Conservation (phyloP, 345 rosid species). For the Geranium rotundifolium region DNA sequence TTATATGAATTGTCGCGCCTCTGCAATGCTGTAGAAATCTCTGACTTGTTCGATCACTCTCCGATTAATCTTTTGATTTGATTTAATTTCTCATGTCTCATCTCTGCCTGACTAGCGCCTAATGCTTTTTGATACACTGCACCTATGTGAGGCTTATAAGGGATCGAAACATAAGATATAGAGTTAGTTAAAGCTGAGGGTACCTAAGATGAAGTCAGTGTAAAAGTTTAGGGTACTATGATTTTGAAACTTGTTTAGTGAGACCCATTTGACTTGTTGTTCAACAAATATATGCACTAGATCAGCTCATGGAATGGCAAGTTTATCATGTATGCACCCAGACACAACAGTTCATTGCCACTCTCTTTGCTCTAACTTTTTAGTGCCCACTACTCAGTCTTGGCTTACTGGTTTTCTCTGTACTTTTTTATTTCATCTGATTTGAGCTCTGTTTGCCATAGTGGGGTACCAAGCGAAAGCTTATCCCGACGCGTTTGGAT, state of each 20-base stretch:
- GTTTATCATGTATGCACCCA: no score
- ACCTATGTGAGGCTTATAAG: not conserved
- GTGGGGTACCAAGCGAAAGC: slow-evolving; percentile 46
- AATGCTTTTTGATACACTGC: no score
- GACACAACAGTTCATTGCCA: no score
- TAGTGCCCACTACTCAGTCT: no score
- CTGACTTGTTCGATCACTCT: not conserved
- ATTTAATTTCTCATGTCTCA: not conserved
- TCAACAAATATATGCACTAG: no score
- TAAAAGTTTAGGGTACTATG: not conserved
- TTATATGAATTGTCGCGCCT: no score
- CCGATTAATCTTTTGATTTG: not conserved
- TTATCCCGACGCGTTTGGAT: slow-evolving; percentile 20
- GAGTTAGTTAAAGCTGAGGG: not conserved
- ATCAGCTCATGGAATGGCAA: no score
- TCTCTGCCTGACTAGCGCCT: no score
- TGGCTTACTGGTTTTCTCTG: not conserved
- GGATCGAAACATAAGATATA: not conserved
- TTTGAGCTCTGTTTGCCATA: slow-evolving; percentile 14
- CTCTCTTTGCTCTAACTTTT: no score
- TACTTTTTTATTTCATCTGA: not conserved
- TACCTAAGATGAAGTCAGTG: not conserved
- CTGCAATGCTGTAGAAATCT: not conserved
- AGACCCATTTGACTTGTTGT: not conserved
- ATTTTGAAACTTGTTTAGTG: not conserved